These are phyloP conservation scores for Ophiostoma montium DNA, from an alignment of 2,329 filamentous ascomycete genomes.

Conservation along the genomic window DNA sequence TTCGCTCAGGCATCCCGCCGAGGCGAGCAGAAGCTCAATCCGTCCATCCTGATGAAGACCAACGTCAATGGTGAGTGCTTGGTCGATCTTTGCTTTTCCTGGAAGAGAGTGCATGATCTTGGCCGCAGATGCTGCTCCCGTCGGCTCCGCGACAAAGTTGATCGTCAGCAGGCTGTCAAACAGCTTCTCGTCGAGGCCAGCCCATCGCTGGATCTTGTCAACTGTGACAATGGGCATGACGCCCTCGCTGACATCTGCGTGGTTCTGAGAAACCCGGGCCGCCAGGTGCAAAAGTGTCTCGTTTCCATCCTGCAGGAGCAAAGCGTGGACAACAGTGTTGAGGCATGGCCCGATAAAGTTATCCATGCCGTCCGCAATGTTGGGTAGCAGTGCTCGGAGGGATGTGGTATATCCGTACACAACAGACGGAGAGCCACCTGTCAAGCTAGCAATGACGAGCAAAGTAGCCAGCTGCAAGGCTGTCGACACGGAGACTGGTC, in stretches of 20 bases:
- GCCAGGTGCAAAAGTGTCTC: slow-evolving; percentile 1
- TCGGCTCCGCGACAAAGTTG: slow-evolving; percentile 6
- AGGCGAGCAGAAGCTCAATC: too few relatives aligned
- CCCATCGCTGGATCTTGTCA: slow-evolving; percentile 15
- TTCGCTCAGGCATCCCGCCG: slow-evolving; percentile 5
- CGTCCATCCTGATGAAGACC: slow-evolving; percentile 10
- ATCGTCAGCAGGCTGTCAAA: slow-evolving; percentile 16
- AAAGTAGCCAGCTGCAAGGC: too few relatives aligned
- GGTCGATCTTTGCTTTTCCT: slow-evolving; percentile 10
- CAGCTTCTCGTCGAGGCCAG: slow-evolving; percentile 12
- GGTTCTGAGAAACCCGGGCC: slow-evolving; percentile 10
- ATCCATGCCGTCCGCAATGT: neutral
- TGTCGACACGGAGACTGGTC: neutral
- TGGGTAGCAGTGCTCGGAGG: too few relatives aligned
- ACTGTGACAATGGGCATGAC: slow-evolving; percentile 14
- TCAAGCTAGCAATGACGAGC: too few relatives aligned
- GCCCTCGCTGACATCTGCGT: slow-evolving; percentile 11
- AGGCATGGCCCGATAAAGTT: slow-evolving; percentile 14
- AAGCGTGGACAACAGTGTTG: slow-evolving; percentile 14
- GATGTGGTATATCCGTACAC: too few relatives aligned
- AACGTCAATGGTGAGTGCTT: slow-evolving; percentile 14
- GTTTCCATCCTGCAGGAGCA: slow-evolving; percentile 3
- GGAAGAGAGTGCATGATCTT: slow-evolving; percentile 10
- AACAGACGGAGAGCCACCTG: too few relatives aligned
- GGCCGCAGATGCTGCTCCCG: neutral